Evolutionary conservation across 441 rosid genomes (phyloP).

Genomic region (Melastoma candidum): DNA sequence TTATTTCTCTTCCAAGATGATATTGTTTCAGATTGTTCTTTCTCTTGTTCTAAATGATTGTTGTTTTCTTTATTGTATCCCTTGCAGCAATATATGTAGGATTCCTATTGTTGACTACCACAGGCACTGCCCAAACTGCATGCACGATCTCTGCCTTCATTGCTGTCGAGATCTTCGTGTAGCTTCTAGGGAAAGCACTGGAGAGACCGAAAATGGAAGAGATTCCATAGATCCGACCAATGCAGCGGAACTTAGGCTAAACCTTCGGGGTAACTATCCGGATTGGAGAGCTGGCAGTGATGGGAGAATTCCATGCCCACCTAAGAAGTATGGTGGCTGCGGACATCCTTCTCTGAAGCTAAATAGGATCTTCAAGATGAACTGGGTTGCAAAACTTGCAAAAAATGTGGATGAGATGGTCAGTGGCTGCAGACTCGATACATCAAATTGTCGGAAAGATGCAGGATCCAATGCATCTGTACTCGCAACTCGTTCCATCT

Average conservation of each 20-base stretch:
- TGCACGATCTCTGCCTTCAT: constrained; percentile 73
- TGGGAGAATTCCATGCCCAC: constrained; percentile 88
- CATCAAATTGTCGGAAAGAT: constrained; percentile 20
- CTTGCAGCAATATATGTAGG: constrained; percentile 81
- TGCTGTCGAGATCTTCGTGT: constrained; percentile 92
- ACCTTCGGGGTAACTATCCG: constrained; percentile 48
- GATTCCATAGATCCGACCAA: constrained; percentile 20
- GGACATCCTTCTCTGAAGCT: constrained; percentile 54
- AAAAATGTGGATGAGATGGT: constrained; percentile 95
- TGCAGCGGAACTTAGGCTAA: constrained; percentile 27
- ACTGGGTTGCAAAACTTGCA: constrained; percentile 94
- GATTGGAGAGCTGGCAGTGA: constrained; percentile 76
- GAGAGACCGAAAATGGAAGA: constrained; percentile 18
- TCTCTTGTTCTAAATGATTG: too few relatives aligned
- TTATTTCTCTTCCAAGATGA: too few relatives aligned
- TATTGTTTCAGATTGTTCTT: too few relatives aligned
- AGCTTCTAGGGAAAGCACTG: constrained; percentile 29
- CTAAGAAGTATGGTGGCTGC: constrained; percentile 78
- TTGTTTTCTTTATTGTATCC: constrained; percentile 8
- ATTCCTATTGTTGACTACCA: constrained; percentile 91
- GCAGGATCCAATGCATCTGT: constrained; percentile 26
- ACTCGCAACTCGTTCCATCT: constrained; percentile 36
- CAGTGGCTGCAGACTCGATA: constrained; percentile 60
- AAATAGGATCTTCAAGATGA: constrained; percentile 86
- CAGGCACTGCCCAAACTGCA: constrained; percentile 75